Evolutionary conservation across 331 rosid genomes (phyloP).

Genomic region (Quercus phellos): DNA sequence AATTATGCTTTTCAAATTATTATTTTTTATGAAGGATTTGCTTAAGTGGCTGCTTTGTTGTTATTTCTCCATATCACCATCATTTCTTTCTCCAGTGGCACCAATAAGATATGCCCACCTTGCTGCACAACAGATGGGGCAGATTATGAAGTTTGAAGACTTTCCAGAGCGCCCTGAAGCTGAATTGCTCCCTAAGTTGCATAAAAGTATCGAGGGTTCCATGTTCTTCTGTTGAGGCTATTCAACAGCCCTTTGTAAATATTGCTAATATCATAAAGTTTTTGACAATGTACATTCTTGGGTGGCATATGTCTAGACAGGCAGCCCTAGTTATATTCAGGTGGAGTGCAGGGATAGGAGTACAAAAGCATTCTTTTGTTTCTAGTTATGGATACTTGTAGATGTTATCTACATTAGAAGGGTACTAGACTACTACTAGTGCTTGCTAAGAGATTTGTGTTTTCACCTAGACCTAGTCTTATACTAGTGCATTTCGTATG

Average conservation of each 20-base stretch:
- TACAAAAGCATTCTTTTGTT: too few relatives aligned
- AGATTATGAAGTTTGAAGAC: conserved; percentile 59
- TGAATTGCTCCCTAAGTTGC: conserved; percentile 68
- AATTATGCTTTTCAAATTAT: neutral
- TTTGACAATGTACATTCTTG: too few relatives aligned
- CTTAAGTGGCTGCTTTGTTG: neutral
- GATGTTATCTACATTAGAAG: too few relatives aligned
- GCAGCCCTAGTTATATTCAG: too few relatives aligned
- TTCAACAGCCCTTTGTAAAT: neutral
- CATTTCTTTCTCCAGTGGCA: conserved; percentile 52
- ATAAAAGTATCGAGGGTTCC: conserved; percentile 35
- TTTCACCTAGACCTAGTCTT: too few relatives aligned
- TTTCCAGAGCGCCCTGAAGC: conserved; percentile 57
- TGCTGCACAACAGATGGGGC: conserved; percentile 76
- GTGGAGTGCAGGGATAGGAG: too few relatives aligned
- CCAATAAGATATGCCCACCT: conserved; percentile 86
- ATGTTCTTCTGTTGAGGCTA: conserved; percentile 83
- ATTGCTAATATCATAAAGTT: too few relatives aligned
- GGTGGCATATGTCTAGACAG: too few relatives aligned
- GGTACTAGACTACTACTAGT: too few relatives aligned
- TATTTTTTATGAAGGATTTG: neutral
- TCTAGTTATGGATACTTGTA: too few relatives aligned
- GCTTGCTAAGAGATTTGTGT: too few relatives aligned
- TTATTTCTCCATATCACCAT: neutral
- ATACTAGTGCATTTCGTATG: too few relatives aligned